These are phyloP conservation scores for Stylosanthes scabra DNA, from an alignment of 331 rosid species.

Conservation along the genomic window DNA sequence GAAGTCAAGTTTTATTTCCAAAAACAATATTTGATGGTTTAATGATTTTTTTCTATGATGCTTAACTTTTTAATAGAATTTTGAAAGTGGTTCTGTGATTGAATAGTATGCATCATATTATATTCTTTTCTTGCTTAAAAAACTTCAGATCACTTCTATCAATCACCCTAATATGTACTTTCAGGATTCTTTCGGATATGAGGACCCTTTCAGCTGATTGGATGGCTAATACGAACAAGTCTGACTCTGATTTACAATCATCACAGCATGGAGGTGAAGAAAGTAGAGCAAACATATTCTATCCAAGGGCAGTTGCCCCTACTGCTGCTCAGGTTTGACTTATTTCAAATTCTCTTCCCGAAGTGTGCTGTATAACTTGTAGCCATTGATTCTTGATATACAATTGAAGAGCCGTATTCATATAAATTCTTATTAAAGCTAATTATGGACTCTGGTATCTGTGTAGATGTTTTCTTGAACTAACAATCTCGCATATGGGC, in stretches of 20 bases:
- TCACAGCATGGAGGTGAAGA: conserved; percentile 95
- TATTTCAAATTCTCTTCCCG: conserved; percentile 22
- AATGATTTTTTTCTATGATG: neutral
- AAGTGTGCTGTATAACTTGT: conserved; percentile 14
- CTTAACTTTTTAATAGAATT: conserved; percentile 20
- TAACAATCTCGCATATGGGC: conserved; percentile 4
- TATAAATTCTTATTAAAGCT: conserved; percentile 26
- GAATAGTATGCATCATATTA: conserved; percentile 18
- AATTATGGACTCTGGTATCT: conserved; percentile 22
- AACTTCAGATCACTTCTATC: conserved; percentile 34
- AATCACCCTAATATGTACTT: conserved; percentile 42
- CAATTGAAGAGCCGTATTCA: conserved; percentile 13
- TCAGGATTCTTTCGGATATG: conserved; percentile 99
- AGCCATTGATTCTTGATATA: conserved; percentile 18
- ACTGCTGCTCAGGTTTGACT: conserved; percentile 90
- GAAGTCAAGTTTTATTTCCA: conserved; percentile 15
- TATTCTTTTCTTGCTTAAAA: conserved; percentile 4
- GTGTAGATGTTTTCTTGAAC: conserved; percentile 30
- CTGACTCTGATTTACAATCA: conserved; percentile 84
- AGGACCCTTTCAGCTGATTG: conserved; percentile 99
- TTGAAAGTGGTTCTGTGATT: conserved; percentile 20
- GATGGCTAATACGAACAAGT: conserved; percentile 95
- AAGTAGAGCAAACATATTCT: conserved; percentile 79
- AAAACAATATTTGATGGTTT: conserved; percentile 3
- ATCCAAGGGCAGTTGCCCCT: conserved; percentile 97